These are phyloP conservation scores for Dothideomycetes sp. DNA, from an alignment of 2,329 filamentous ascomycete species.

Conservation along the genomic window DNA sequence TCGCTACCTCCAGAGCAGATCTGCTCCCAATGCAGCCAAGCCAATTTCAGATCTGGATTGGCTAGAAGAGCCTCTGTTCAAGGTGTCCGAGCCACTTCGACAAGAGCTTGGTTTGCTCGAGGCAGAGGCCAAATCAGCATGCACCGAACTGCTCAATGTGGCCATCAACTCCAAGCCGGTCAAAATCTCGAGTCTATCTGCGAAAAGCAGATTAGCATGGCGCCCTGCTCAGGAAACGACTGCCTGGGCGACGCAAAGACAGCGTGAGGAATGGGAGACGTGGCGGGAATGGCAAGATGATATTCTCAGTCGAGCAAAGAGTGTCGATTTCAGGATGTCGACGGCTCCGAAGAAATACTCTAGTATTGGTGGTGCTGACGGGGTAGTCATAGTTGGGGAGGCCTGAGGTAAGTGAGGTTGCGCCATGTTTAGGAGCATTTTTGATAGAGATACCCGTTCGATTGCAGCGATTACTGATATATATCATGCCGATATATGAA, in stretches of 20 bases:
- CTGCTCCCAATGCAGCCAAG: constrained; percentile 16
- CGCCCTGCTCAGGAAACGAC: constrained; percentile 52
- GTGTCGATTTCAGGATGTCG: too few species aligned
- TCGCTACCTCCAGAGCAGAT: constrained; percentile 57
- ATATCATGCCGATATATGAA: too few species aligned
- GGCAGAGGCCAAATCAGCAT: constrained; percentile 52
- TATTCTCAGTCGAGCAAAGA: constrained; percentile 12
- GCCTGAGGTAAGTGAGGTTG: too few species aligned
- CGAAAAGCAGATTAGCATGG: constrained; percentile 54
- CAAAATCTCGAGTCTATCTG: constrained; percentile 42
- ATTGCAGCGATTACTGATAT: too few species aligned
- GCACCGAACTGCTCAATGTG: constrained; percentile 55
- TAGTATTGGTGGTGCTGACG: too few species aligned
- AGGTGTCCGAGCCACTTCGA: constrained; percentile 26
- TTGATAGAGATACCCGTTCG: too few species aligned
- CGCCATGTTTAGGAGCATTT: too few species aligned
- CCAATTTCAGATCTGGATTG: constrained; percentile 42
- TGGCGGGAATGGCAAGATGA: constrained; percentile 24
- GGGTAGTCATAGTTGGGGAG: too few species aligned
- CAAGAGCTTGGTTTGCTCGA: constrained; percentile 39
- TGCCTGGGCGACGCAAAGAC: constrained; percentile 54
- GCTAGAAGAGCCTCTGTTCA: constrained; percentile 50
- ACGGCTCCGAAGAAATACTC: too few species aligned
- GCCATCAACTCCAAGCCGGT: constrained; percentile 46
- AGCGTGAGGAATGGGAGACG: constrained; percentile 53